A percentile compares a stretch with the other conserved stretches of the same genome.
phyloP scores from a whole-genome alignment of 208 protist genomes.

The Plasmodiophora brassicae region DNA sequence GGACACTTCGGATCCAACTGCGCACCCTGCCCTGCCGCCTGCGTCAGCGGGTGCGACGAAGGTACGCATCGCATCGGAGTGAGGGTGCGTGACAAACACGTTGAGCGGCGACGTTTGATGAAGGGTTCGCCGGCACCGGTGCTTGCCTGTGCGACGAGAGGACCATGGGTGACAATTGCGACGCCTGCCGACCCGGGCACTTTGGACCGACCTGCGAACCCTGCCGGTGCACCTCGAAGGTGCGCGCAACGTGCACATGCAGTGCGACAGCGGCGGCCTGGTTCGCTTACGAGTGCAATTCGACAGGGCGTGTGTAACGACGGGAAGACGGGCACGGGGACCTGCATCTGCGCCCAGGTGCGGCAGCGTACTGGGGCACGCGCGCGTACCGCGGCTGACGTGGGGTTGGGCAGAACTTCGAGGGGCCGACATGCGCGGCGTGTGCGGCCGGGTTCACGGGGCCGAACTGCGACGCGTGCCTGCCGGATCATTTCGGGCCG shows the following conservation, averaged over 20 bases:
- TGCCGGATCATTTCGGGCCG: background rate
- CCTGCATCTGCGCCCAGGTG: background rate
- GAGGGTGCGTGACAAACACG: no score
- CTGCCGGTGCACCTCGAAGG: background rate
- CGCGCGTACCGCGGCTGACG: background rate
- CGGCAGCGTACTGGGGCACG: background rate
- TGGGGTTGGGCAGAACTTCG: background rate
- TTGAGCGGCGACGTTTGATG: background rate
- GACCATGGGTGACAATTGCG: background rate
- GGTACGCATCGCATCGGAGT: no score
- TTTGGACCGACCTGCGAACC: background rate
- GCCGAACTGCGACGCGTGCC: background rate
- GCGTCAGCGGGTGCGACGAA: no score
- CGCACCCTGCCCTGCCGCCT: background rate
- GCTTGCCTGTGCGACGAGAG: conserved; percentile 12
- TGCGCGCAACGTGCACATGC: background rate
- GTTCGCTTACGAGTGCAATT: background rate
- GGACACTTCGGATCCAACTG: background rate
- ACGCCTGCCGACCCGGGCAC: background rate
- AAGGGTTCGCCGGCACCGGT: background rate
- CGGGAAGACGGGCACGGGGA: background rate
- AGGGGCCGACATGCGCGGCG: background rate
- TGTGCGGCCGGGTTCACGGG: background rate
- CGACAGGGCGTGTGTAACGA: background rate
- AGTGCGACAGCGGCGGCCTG: background rate